These are phyloP conservation scores for Austroboletus niveus DNA, from an alignment of 1,284 basidiomycete species.

Conservation along the genomic window DNA sequence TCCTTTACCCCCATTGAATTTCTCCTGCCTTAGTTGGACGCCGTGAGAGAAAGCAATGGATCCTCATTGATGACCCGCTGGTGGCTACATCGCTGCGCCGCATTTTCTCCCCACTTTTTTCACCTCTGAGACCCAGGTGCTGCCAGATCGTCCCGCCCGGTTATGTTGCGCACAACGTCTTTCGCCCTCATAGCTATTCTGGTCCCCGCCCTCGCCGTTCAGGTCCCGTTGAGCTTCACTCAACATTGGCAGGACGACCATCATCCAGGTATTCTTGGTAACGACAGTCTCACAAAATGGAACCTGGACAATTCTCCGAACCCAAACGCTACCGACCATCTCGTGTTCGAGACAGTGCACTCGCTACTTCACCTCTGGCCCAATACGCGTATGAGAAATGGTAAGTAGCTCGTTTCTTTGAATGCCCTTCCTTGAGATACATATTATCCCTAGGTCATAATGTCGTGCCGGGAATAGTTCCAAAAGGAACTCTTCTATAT, in stretches of 20 bases:
- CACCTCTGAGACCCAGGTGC: too few relatives aligned
- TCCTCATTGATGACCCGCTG: too few relatives aligned
- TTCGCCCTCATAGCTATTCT: background rate
- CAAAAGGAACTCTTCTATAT: conserved; percentile 42
- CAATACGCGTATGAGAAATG: conserved; percentile 49
- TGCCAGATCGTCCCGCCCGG: background rate
- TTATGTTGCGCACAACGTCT: background rate
- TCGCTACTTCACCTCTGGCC: conserved; percentile 48
- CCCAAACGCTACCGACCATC: conserved; percentile 22
- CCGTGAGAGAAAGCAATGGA: too few relatives aligned
- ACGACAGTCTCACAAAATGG: conserved; percentile 10
- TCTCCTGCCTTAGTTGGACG: too few relatives aligned
- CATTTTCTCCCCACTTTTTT: too few relatives aligned
- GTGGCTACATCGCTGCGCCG: too few relatives aligned
- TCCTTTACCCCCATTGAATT: too few relatives aligned
- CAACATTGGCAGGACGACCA: background rate
- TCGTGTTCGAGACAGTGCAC: conserved; percentile 30
- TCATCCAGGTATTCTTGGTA: background rate
- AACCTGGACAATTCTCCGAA: conserved; percentile 13
- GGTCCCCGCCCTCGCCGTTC: conserved; percentile 1
- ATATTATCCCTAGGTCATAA: conserved; percentile 35
- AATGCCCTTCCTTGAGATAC: background rate
- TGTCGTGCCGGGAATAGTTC: conserved; percentile 41
- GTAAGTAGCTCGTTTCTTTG: conserved; percentile 16
- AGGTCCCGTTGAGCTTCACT: conserved; percentile 10